Conservation (phyloP, 345 rosid species). For the Cardiospermum halicacabum region DNA sequence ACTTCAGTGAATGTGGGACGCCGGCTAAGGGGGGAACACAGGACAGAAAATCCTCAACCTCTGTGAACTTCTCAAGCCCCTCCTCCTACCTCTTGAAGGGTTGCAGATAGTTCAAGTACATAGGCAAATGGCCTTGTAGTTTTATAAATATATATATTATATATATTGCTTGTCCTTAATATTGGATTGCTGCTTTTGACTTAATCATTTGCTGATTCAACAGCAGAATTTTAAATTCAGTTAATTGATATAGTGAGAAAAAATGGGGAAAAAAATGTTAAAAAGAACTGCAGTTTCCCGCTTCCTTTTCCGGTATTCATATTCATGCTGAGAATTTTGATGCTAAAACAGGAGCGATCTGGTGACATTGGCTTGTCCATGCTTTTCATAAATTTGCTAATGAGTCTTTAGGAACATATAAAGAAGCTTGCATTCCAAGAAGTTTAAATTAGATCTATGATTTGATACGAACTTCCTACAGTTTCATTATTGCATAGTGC, state of each 20-base stretch:
- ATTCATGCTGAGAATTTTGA: too few species aligned
- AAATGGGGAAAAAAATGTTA: background rate
- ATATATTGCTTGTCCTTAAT: conserved; percentile 5
- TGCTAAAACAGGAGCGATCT: too few species aligned
- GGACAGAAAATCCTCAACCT: conserved; percentile 35
- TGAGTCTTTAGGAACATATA: too few species aligned
- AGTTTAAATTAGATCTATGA: too few species aligned
- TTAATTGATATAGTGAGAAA: conserved; percentile 8
- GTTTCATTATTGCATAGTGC: background rate
- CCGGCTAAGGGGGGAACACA: conserved; percentile 61
- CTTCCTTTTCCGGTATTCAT: background rate
- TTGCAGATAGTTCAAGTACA: conserved; percentile 57
- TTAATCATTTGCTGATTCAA: conserved; percentile 10
- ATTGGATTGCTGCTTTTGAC: background rate
- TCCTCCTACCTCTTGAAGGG: conserved; percentile 77
- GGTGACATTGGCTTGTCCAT: too few species aligned
- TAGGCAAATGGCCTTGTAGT: conserved; percentile 22
- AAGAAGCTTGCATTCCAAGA: too few species aligned
- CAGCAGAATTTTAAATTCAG: conserved; percentile 11
- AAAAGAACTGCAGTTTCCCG: background rate
- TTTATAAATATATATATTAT: conserved; percentile 9
- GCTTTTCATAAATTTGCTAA: too few species aligned
- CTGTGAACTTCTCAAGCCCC: conserved; percentile 49
- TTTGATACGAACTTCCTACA: too few species aligned
- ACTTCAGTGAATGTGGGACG: conserved; percentile 91